These are phyloP conservation scores for Claviceps pazoutovae DNA, from an alignment of 2,329 filamentous ascomycete genomes.

Conservation along the genomic window DNA sequence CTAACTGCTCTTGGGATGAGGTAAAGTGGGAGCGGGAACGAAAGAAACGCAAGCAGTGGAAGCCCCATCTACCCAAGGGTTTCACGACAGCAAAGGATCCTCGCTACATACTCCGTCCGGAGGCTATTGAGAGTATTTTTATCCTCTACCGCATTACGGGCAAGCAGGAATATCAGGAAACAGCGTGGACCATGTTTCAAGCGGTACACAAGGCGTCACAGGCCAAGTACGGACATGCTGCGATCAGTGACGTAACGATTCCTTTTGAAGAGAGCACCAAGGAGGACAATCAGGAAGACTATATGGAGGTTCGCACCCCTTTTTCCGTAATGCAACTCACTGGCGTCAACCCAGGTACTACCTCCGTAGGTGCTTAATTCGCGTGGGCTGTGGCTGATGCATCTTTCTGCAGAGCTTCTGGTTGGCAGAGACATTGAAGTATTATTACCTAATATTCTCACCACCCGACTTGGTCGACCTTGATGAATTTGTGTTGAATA, in stretches of 20 bases:
- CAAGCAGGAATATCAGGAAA: constrained; percentile 46
- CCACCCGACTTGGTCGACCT: constrained; percentile 42
- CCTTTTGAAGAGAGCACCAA: constrained; percentile 10
- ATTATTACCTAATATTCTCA: constrained; percentile 55
- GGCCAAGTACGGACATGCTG: constrained; percentile 45
- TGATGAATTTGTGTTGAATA: constrained; percentile 54
- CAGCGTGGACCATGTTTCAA: constrained; percentile 60
- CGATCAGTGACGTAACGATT: constrained; percentile 44
- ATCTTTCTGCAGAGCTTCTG: not conserved
- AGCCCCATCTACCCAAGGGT: constrained; percentile 31
- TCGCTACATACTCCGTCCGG: constrained; percentile 54
- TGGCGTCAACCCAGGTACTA: not conserved
- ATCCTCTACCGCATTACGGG: constrained; percentile 62
- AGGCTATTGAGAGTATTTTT: constrained; percentile 71
- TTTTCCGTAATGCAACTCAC: not conserved
- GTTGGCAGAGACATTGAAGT: constrained; percentile 65
- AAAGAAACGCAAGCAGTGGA: constrained; percentile 6
- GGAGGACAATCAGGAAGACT: constrained; percentile 35
- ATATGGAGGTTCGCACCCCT: constrained; percentile 41
- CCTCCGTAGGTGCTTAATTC: too few relatives aligned
- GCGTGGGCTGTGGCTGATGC: not conserved
- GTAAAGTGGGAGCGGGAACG: constrained; percentile 41
- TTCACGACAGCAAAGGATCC: constrained; percentile 40
- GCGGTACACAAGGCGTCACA: constrained; percentile 44
- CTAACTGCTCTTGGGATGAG: constrained; percentile 21